phyloP scores from a whole-genome alignment of 1,284 basidiomycete genomes.

The Rhodotorula sp. region DNA sequence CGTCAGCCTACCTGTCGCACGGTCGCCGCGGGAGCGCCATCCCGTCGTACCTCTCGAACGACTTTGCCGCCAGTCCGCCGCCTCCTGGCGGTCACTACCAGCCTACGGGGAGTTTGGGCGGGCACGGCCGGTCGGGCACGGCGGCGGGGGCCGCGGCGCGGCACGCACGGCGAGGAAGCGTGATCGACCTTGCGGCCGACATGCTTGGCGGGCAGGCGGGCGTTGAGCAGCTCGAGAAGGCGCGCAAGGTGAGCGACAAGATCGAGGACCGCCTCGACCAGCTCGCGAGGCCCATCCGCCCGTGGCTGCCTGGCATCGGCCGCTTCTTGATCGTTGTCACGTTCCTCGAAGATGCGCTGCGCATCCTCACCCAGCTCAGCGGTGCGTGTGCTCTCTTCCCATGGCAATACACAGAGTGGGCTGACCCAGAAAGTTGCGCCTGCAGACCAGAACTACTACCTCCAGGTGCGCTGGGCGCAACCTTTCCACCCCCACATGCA shows the following conservation, averaged over 20 bases:
- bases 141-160: neutral
- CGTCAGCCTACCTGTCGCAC: slow-evolving; percentile 12
- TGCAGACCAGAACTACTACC: slow-evolving; percentile 91
- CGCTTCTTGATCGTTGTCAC: slow-evolving; percentile 98
- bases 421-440: neutral
- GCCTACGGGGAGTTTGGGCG: neutral
- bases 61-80: neutral
- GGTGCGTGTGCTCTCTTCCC: slow-evolving; percentile 16
- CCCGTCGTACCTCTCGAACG: slow-evolving; percentile 24
- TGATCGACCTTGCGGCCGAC: slow-evolving; percentile 52
- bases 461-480: slow-evolving; percentile 57
- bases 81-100: neutral
- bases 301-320: slow-evolving; percentile 90
- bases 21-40: slow-evolving; percentile 13
- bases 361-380: slow-evolving; percentile 51
- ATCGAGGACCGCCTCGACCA: slow-evolving; percentile 91
- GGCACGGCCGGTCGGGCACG: neutral
- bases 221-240: slow-evolving; percentile 65
- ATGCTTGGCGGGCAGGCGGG: slow-evolving; percentile 51
- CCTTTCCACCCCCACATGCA: neutral
- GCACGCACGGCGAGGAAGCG: slow-evolving; percentile 30
- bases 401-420: neutral
- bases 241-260: slow-evolving; percentile 69
- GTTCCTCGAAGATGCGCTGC: slow-evolving; percentile 92
- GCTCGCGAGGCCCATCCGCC: slow-evolving; percentile 89